Base-by-base conservation (phyloP, 2,329 filamentous ascomycete species). In the Nothophaeocryptopus gaeumannii region DNA sequence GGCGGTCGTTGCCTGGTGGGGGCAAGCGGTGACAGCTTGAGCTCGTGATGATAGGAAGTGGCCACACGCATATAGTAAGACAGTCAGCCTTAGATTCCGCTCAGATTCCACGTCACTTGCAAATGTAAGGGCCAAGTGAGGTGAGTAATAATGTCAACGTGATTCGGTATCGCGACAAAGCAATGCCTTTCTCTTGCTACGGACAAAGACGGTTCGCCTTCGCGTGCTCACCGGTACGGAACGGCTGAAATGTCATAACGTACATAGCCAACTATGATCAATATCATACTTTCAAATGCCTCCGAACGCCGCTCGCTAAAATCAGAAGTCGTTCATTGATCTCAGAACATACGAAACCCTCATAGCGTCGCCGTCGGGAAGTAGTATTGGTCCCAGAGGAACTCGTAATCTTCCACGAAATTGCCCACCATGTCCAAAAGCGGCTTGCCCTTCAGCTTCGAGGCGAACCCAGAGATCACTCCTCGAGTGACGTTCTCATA, bases 351-450 rank as follows among this genome's bases (percentile, higher is more conserved):
- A 45, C 8, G 37, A 33, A 44, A 37, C 3, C 38, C 33, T 66
- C 64, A 81, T 54, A 80, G 59, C 5, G 81, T 85, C 20, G 81
- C 78, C 1, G 82, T 85, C 13, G 82, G 78, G 70, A 97, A 99
- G 72, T 97, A 95, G 70, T 96, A 97, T 63, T 95, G 91, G 72
- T 96, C 90, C 93, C 93, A 99, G 30, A 99, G 77, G 68, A 95
- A 97, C 70, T 96, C 89, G 67, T 99, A 99, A 69, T 99, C 93
- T 67, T 96, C 90, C 56, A 97, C 72, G 39, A 99, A 86, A 50
- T 88, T 89, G 8, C 85, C 87, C 16, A 96, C 77, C 66, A 99
- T 81, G 58, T 87, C 84, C 39, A 95, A 81, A 70, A 96, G 77
- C 45, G 87, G 84, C 64, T 85, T 86, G 58, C 83, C 76, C 65